Conservation (phyloP, 1,284 basidiomycete genomes). For the Vanrija sp. region DNA sequence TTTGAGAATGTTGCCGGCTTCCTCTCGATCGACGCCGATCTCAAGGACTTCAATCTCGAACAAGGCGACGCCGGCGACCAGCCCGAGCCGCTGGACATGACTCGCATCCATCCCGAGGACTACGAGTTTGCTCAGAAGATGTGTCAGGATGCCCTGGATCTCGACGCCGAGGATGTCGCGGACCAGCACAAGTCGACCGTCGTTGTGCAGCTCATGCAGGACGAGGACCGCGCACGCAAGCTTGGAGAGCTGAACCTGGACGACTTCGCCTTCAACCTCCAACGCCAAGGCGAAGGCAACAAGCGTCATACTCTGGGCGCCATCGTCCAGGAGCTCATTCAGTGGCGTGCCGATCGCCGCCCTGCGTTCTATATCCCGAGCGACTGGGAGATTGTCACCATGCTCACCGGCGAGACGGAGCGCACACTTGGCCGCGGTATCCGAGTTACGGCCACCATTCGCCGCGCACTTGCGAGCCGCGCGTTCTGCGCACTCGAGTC, state of each 20-base stretch:
- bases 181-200: slow-evolving; percentile 79
- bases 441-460: slow-evolving; percentile 74
- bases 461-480: slow-evolving; percentile 29
- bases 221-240: slow-evolving; percentile 73
- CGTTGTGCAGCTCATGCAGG: slow-evolving; percentile 82
- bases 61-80: slow-evolving; percentile 59
- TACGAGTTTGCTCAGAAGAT: slow-evolving; percentile 98
- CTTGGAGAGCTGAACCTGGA: slow-evolving; percentile 89
- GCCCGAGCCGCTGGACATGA: slow-evolving; percentile 89
- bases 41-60: slow-evolving; percentile 54
- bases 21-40: slow-evolving; percentile 73
- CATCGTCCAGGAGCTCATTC: slow-evolving; percentile 83
- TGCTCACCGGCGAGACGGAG: slow-evolving; percentile 89
- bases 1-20: slow-evolving; percentile 89
- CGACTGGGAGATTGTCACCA: slow-evolving; percentile 81
- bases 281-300: slow-evolving; percentile 65
- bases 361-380: slow-evolving; percentile 63
- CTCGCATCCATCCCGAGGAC: slow-evolving; percentile 95
- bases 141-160: slow-evolving; percentile 93
- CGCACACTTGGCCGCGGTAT: slow-evolving; percentile 74
- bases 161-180: slow-evolving; percentile 89
- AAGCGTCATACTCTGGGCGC: slow-evolving; percentile 84
- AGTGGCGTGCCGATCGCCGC: slow-evolving; percentile 78
- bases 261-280: slow-evolving; percentile 91
- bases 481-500: slow-evolving; percentile 65